A percentile compares a stretch with the other conserved stretches of the same genome.
Evolutionary conservation across 1,284 basidiomycete genomes (phyloP).

Genomic region (Polyporus tsugae): DNA sequence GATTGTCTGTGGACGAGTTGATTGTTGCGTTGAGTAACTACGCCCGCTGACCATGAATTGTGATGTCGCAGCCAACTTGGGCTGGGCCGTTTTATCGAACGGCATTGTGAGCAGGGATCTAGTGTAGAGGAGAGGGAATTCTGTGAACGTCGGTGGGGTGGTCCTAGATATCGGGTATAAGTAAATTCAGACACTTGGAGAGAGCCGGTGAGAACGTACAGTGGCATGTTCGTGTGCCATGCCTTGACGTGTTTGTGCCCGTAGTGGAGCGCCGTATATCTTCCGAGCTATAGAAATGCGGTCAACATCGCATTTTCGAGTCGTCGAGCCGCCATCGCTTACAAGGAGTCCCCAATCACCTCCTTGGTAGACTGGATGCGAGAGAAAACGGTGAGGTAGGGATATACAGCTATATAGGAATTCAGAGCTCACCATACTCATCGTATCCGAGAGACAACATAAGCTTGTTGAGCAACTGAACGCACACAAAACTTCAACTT

Average conservation of each 20-base stretch:
- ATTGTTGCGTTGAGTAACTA: constrained; percentile 49
- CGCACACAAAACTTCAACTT: background rate
- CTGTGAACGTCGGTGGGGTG: background rate
- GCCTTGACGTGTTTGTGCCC: constrained; percentile 30
- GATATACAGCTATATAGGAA: background rate
- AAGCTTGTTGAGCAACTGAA: constrained; percentile 42
- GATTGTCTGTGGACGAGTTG: constrained; percentile 63
- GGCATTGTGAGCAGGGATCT: background rate
- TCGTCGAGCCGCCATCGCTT: background rate
- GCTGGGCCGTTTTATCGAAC: background rate
- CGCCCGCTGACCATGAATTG: background rate
- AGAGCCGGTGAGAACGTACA: constrained; percentile 3
- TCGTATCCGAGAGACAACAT: constrained; percentile 39
- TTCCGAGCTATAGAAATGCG: background rate
- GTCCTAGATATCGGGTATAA: background rate
- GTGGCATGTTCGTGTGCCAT: constrained; percentile 31
- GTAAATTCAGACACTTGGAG: background rate
- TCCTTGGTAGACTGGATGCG: constrained; percentile 8
- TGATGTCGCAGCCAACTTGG: background rate
- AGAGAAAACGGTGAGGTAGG: background rate
- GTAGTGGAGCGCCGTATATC: constrained; percentile 20
- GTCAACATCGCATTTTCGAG: background rate
- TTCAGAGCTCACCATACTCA: constrained; percentile 36
- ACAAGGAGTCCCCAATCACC: constrained; percentile 10
- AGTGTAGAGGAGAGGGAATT: background rate